phyloP scores from a whole-genome alignment of 805 yeast genomes.

The Monosporozyma unispora region DNA sequence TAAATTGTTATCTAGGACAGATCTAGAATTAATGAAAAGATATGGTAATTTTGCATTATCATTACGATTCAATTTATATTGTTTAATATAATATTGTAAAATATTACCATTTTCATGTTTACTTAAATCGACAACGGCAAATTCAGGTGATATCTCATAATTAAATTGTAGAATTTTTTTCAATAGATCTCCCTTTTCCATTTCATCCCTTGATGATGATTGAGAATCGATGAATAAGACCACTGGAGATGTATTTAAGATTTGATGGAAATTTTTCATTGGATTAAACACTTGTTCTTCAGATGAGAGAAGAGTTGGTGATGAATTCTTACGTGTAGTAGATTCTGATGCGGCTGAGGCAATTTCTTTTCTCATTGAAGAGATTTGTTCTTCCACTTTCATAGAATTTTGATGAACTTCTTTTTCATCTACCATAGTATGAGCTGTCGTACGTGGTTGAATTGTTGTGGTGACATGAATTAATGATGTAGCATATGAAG shows the following conservation, averaged over 20 bases:
- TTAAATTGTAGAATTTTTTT: conserved; percentile 53
- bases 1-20: conserved; percentile 10
- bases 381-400: conserved; percentile 13
- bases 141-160: conserved; percentile 65
- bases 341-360: neutral
- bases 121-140: conserved; percentile 71
- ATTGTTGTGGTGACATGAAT: neutral
- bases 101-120: conserved; percentile 61
- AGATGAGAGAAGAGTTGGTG: no score
- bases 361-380: conserved; percentile 11
- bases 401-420: conserved; percentile 7
- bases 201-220: conserved; percentile 39
- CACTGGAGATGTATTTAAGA: conserved; percentile 57
- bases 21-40: conserved; percentile 21
- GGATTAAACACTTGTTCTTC: neutral
- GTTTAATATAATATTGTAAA: conserved; percentile 53
- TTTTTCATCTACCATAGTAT: neutral
- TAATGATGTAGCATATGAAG: neutral
- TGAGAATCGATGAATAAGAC: conserved; percentile 48
- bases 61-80: conserved; percentile 5
- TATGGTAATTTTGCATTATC: conserved; percentile 11
- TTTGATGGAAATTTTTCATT: conserved; percentile 34
- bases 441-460: neutral
- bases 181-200: conserved; percentile 23
- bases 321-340: neutral